Percentiles rank a stretch among this genome's conserved stretches.
Evolutionary conservation across 2,329 filamentous ascomycete species (phyloP).

Genomic region (Aschersonia sp.): DNA sequence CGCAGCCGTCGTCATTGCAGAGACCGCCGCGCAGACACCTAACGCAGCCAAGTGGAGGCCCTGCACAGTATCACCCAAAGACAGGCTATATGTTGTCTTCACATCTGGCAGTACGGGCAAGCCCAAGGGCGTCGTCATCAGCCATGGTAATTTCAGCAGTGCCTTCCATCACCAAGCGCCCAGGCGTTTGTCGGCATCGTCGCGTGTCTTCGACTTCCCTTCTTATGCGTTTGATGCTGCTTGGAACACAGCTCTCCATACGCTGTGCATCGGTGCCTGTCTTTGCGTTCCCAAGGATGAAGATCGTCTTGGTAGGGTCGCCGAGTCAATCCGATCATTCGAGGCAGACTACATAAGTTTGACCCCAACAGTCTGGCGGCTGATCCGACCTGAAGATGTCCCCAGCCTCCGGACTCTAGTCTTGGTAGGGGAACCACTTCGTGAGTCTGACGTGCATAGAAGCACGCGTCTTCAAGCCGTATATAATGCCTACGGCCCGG

Average conservation of each 20-base stretch:
- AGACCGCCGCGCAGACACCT: neutral
- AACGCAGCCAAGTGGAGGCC: neutral
- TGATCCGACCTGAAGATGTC: conserved; percentile 3
- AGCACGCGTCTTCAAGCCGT: conserved; percentile 3
- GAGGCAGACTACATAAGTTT: conserved; percentile 5
- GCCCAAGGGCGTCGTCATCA: conserved; percentile 11
- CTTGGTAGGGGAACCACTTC: conserved; percentile 6
- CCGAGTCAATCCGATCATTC: conserved; percentile 3
- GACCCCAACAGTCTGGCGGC: conserved; percentile 8
- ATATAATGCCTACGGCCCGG: conserved; percentile 9
- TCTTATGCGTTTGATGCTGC: conserved; percentile 10
- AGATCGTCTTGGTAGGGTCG: conserved; percentile 4
- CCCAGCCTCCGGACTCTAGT: conserved; percentile 6
- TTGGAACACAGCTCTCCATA: conserved; percentile 8
- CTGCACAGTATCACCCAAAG: neutral
- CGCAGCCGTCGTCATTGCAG: neutral
- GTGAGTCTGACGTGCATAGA: conserved; percentile 1
- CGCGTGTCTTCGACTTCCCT: conserved; percentile 11
- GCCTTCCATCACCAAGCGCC: conserved; percentile 6
- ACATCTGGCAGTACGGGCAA: conserved; percentile 8
- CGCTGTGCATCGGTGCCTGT: conserved; percentile 7
- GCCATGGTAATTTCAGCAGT: conserved; percentile 8
- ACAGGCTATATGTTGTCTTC: conserved; percentile 8
- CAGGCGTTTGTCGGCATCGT: conserved; percentile 4
- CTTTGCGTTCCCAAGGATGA: conserved; percentile 8